Conservation (phyloP, 75 land plant species). For the Sequoia sempervirens region DNA sequence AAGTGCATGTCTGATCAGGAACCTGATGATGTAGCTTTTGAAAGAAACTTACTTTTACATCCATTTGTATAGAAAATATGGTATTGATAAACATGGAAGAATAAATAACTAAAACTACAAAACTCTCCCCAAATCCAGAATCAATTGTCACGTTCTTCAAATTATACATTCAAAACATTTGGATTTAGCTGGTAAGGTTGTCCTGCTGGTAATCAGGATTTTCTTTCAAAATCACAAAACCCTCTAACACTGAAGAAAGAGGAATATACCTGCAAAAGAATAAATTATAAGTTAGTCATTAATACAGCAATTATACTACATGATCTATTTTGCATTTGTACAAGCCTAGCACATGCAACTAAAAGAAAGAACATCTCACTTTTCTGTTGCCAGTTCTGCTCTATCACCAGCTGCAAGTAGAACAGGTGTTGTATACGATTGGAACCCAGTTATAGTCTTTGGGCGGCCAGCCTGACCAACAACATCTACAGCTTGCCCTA, state of each 20-base stretch:
- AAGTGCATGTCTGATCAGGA: background rate
- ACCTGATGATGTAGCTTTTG: background rate
- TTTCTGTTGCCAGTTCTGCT: conserved; percentile 96
- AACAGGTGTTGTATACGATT: conserved; percentile 95
- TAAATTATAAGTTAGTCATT: background rate
- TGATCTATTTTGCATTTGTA: background rate
- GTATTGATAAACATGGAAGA: background rate
- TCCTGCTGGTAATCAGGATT: conserved; percentile 89
- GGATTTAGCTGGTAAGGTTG: conserved; percentile 13
- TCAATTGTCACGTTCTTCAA: background rate
- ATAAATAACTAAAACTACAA: background rate
- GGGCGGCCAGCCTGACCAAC: conserved; percentile 99
- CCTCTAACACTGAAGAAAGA: conserved; percentile 79
- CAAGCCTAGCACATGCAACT: conserved; percentile 2
- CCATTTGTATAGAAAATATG: background rate
- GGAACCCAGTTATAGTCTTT: conserved; percentile 98
- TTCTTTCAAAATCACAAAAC: conserved; percentile 84
- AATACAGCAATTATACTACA: background rate
- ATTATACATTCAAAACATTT: background rate
- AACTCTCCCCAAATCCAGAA: background rate
- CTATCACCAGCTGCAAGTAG: conserved; percentile 94
- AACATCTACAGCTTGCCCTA: conserved; percentile 98
- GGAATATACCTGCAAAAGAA: conserved; percentile 74
- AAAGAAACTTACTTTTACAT: background rate
- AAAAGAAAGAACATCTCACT: conserved; percentile 40